Percentiles rank a stretch among this genome's conserved stretches.
These are phyloP conservation scores for Paradendryphiella salina DNA, from an alignment of 2,329 filamentous ascomycete genomes.

Conservation along the genomic window DNA sequence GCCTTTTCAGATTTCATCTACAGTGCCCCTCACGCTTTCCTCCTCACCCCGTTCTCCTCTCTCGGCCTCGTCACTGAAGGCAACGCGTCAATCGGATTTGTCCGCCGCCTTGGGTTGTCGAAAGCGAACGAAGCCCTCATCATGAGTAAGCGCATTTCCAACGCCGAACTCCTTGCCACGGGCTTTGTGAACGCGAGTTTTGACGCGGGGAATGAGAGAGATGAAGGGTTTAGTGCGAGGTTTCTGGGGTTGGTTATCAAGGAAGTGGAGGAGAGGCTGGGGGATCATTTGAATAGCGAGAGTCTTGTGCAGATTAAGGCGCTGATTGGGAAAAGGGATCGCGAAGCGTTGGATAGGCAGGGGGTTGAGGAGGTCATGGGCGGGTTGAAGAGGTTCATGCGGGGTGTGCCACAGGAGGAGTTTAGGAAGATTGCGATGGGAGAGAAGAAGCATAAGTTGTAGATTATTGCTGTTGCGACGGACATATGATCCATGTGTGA, in stretches of 20 bases:
- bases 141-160: constrained; percentile 77
- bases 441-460: constrained; percentile 94
- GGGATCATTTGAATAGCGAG: constrained; percentile 75
- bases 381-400: constrained; percentile 78
- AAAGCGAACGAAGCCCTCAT: constrained; percentile 92
- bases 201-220: constrained; percentile 56
- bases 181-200: constrained; percentile 91
- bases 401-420: constrained; percentile 82
- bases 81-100: constrained; percentile 75
- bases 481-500: too few relatives aligned
- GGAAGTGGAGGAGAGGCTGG: constrained; percentile 81
- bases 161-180: constrained; percentile 70
- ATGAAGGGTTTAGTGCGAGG: constrained; percentile 57
- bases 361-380: constrained; percentile 84
- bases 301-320: constrained; percentile 84
- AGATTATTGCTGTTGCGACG: too few relatives aligned
- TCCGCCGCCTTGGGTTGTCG: constrained; percentile 74
- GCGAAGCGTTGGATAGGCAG: constrained; percentile 72
- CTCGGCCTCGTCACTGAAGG: constrained; percentile 91
- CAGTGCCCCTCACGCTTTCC: constrained; percentile 73
- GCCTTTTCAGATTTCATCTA: constrained; percentile 93
- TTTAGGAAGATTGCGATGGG: constrained; percentile 83
- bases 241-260: constrained; percentile 73
- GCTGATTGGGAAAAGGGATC: constrained; percentile 73
- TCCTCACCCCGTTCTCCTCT: constrained; percentile 89